phyloP scores from a whole-genome alignment of 257 asterid species.

The Parsonsia alboflavescens region DNA sequence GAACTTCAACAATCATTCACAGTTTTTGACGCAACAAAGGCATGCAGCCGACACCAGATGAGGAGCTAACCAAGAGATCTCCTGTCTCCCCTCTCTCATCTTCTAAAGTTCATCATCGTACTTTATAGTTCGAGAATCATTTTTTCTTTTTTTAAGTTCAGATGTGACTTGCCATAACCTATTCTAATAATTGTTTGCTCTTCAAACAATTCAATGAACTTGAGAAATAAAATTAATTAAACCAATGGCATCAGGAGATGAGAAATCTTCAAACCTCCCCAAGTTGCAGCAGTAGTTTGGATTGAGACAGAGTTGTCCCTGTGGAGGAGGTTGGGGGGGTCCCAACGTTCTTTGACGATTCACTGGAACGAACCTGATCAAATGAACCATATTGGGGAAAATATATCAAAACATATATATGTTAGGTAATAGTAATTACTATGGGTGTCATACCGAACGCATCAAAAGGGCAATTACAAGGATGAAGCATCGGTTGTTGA shows the following conservation, averaged over 20 bases:
- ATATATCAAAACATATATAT: neutral
- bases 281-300: conserved; percentile 4
- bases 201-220: conserved; percentile 16
- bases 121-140: neutral
- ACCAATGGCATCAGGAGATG: neutral
- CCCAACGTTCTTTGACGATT: neutral
- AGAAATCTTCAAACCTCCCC: neutral
- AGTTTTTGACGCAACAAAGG: too few relatives aligned
- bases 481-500: conserved; percentile 9
- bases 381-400: conserved; percentile 18
- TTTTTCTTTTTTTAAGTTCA: neutral
- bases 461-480: conserved; percentile 21
- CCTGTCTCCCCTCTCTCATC: too few relatives aligned
- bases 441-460: neutral
- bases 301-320: conserved; percentile 5
- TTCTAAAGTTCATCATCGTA: too few relatives aligned
- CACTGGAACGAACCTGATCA: neutral
- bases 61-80: too few relatives aligned
- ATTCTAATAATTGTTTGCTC: too few relatives aligned
- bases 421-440: conserved; percentile 13
- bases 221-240: neutral
- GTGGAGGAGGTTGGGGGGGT: neutral
- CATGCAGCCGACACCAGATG: too few relatives aligned
- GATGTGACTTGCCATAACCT: neutral
- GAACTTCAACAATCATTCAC: too few relatives aligned